Evolutionary conservation across 176 grass and related monocot genomes (phyloP).

Genomic region (Hordeum vulgare): MorexV3_pseudomolecules_assembly NC_058522.1:563420325-563420824

Average conservation of each 20-base stretch:
- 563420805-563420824: background rate
- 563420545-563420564: slow-evolving; percentile 7
- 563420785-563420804: background rate
- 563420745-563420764: background rate
- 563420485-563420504: slow-evolving; percentile 71
- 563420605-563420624: background rate
- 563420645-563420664: background rate
- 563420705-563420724: background rate
- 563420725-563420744: background rate
- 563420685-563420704: background rate
- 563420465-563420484: slow-evolving; percentile 74
- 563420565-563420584: background rate
- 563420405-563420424: slow-evolving; percentile 84
- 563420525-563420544: slow-evolving; percentile 94
- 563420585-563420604: background rate
- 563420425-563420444: slow-evolving; percentile 78
- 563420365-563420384: slow-evolving; percentile 36
- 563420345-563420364: slow-evolving; percentile 55
- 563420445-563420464: slow-evolving; percentile 92
- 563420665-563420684: background rate
- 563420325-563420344: slow-evolving; percentile 89
- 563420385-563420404: slow-evolving; percentile 47
- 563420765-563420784: background rate
- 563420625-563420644: background rate
- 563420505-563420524: slow-evolving; percentile 76